phyloP scores from a whole-genome alignment of 495 filamentous ascomycete genomes.

The Astrothelium macrocarpum region DNA sequence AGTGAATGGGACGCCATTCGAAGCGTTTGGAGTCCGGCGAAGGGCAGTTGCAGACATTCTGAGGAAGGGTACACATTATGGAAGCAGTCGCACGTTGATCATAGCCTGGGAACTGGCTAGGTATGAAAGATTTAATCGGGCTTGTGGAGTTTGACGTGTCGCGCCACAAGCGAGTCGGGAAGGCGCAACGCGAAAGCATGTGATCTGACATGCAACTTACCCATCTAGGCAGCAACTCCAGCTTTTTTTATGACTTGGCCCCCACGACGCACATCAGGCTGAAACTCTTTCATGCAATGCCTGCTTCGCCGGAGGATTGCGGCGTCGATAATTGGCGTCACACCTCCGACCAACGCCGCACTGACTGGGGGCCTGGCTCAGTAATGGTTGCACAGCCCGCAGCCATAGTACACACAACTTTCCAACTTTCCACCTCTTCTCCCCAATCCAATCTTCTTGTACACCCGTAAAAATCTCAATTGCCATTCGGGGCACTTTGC shows the following conservation, averaged over 20 bases:
- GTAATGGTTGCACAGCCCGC: background rate
- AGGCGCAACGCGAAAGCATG: background rate
- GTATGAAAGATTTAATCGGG: background rate
- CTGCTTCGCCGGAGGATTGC: background rate
- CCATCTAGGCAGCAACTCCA: background rate
- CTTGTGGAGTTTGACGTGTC: background rate
- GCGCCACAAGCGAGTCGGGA: background rate
- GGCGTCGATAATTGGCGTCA: background rate
- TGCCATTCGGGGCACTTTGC: background rate
- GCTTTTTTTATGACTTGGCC: background rate
- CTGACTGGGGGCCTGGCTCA: background rate
- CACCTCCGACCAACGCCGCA: background rate
- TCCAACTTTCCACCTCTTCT: background rate
- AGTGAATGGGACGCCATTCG: conserved; percentile 24
- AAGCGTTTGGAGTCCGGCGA: conserved; percentile 14
- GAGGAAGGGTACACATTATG: background rate
- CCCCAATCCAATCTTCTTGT: background rate
- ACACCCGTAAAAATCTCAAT: background rate
- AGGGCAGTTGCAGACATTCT: conserved; percentile 17
- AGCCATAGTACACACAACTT: background rate
- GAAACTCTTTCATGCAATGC: background rate
- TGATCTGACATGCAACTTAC: background rate
- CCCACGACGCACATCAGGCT: too few relatives aligned
- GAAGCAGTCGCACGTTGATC: background rate
- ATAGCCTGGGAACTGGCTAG: background rate